A percentile compares a stretch with the other conserved stretches of the same genome.
phyloP scores from a whole-genome alignment of 768 basidiomycete genomes.

The Guyanaporus albipodus region DNA sequence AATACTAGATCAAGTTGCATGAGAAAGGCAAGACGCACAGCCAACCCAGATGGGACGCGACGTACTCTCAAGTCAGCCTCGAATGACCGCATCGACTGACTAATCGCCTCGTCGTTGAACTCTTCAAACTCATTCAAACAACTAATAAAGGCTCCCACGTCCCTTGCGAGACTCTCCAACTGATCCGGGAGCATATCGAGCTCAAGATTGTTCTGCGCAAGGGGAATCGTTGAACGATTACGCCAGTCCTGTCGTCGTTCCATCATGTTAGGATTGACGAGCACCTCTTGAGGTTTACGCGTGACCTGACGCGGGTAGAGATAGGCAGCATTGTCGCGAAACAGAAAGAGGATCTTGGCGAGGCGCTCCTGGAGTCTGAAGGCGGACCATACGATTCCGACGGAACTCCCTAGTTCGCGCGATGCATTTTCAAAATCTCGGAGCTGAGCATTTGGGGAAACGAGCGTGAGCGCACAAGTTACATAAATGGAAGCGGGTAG shows the following conservation, averaged over 20 bases:
- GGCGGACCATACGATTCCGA: constrained; percentile 51
- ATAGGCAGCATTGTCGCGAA: constrained; percentile 51
- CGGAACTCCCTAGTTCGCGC: constrained; percentile 51
- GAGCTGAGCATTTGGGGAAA: constrained; percentile 30
- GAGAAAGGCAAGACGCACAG: too few relatives aligned
- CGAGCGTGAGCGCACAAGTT: neutral
- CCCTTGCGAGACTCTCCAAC: constrained; percentile 41
- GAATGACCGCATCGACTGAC: constrained; percentile 42
- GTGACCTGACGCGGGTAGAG: constrained; percentile 46
- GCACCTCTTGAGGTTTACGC: constrained; percentile 33
- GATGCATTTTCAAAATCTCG: constrained; percentile 52
- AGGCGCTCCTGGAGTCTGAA: constrained; percentile 47
- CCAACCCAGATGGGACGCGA: too few relatives aligned
- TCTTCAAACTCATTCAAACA: constrained; percentile 54
- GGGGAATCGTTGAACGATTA: constrained; percentile 34
- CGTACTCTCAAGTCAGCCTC: constrained; percentile 46
- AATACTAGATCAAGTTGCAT: constrained; percentile 41
- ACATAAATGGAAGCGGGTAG: too few relatives aligned
- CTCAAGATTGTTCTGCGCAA: constrained; percentile 38
- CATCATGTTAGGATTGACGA: constrained; percentile 32
- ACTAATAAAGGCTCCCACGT: constrained; percentile 45
- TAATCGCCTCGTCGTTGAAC: constrained; percentile 48
- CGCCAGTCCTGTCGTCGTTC: constrained; percentile 30
- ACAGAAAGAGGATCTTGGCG: constrained; percentile 44
- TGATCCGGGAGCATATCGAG: constrained; percentile 45